phyloP scores from a whole-genome alignment of 768 basidiomycete genomes.

The Kwoniella sp. region DNA sequence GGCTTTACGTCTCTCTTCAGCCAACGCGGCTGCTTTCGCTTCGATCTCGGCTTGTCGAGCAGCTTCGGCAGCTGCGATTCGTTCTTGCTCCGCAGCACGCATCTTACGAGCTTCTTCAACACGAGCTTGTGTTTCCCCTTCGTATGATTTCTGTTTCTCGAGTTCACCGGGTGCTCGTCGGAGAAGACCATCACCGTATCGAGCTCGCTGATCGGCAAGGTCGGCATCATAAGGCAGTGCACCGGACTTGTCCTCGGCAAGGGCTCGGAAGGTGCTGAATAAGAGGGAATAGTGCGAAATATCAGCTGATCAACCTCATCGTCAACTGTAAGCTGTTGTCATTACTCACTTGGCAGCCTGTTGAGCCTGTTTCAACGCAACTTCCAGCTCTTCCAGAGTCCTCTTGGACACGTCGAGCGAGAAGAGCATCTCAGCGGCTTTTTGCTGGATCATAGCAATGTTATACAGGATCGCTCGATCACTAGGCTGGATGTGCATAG shows the following conservation, averaged over 20 bases:
- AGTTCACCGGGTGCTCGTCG: slow-evolving; percentile 80
- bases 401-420: slow-evolving; percentile 73
- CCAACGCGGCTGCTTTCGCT: slow-evolving; percentile 74
- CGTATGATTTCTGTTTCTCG: slow-evolving; percentile 68
- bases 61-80: slow-evolving; percentile 60
- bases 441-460: slow-evolving; percentile 97
- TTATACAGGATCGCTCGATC: slow-evolving; percentile 93
- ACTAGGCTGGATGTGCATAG: slow-evolving; percentile 75
- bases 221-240: slow-evolving; percentile 80
- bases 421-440: slow-evolving; percentile 86
- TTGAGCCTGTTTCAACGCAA: slow-evolving; percentile 74
- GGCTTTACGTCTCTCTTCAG: slow-evolving; percentile 70
- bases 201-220: slow-evolving; percentile 82
- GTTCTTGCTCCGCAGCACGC: slow-evolving; percentile 76
- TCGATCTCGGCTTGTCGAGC: slow-evolving; percentile 59
- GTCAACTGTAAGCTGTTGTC: neutral
- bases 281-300: neutral
- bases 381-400: slow-evolving; percentile 74
- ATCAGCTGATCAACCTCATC: neutral
- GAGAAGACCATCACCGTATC: slow-evolving; percentile 85
- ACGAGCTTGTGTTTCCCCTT: slow-evolving; percentile 70
- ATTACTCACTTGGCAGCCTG: slow-evolving; percentile 78
- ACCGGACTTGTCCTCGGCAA: slow-evolving; percentile 71
- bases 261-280: slow-evolving; percentile 74
- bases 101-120: slow-evolving; percentile 74